These are phyloP conservation scores for Boletus coccyginus DNA, from an alignment of 768 basidiomycete species.

Conservation along the genomic window DNA sequence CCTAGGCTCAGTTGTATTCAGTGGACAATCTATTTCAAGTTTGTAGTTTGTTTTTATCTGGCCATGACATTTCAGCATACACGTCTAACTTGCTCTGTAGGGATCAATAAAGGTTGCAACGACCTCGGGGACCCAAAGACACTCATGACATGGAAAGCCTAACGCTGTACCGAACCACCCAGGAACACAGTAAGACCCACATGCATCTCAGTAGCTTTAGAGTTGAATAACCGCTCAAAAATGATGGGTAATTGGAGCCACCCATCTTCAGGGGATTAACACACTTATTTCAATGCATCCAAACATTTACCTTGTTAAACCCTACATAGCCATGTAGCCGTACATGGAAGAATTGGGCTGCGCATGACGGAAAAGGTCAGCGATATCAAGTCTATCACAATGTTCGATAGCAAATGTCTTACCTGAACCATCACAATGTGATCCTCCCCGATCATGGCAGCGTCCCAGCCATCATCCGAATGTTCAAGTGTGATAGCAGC, in stretches of 20 bases:
- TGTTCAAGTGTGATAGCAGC: conserved; percentile 10
- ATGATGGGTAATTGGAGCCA: not conserved
- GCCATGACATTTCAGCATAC: too few species aligned
- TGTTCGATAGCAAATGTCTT: not conserved
- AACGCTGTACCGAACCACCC: too few species aligned
- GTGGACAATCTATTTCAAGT: too few species aligned
- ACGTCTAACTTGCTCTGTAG: too few species aligned
- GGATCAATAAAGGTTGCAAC: too few species aligned
- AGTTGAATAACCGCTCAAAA: too few species aligned
- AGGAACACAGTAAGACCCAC: too few species aligned
- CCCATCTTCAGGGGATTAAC: not conserved
- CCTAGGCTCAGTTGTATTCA: too few species aligned
- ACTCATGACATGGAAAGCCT: too few species aligned
- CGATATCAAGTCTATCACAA: not conserved
- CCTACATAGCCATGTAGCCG: conserved; percentile 30
- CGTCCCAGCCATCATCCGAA: conserved; percentile 23
- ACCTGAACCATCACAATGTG: conserved; percentile 35
- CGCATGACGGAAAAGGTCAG: not conserved
- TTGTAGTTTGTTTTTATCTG: too few species aligned
- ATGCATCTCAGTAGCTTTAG: too few species aligned
- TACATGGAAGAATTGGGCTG: conserved; percentile 16
- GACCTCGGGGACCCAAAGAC: too few species aligned
- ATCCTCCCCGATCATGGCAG: conserved; percentile 37
- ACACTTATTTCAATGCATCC: not conserved
- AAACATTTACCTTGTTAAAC: not conserved